These are phyloP conservation scores for Musa beccarii DNA, from an alignment of 176 grass and related monocot species.

Conservation along the genomic window DNA sequence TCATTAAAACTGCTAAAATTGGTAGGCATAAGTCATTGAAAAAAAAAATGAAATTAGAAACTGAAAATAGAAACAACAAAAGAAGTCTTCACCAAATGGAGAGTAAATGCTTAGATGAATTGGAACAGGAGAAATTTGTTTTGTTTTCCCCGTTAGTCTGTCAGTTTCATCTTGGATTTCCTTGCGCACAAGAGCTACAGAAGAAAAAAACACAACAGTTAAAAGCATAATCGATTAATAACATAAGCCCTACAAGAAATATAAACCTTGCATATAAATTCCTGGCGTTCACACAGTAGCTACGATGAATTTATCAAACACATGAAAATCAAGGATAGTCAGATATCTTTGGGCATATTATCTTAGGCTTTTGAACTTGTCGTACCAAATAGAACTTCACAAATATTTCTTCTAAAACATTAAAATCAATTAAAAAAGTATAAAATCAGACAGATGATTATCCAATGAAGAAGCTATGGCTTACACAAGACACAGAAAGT, in stretches of 20 bases:
- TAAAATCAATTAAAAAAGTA: too few relatives aligned
- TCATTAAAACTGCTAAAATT: neutral
- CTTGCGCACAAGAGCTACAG: slow-evolving; percentile 67
- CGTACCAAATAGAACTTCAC: too few relatives aligned
- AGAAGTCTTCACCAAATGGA: slow-evolving; percentile 42
- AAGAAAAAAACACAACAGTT: slow-evolving; percentile 2
- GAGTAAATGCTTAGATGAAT: slow-evolving; percentile 99
- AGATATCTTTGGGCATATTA: too few relatives aligned
- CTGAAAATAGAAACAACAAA: neutral
- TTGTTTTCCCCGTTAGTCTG: slow-evolving; percentile 67
- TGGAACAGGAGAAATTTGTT: slow-evolving; percentile 90
- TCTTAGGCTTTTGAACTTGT: too few relatives aligned
- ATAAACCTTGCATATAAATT: too few relatives aligned
- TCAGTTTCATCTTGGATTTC: slow-evolving; percentile 96
- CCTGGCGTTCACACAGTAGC: neutral
- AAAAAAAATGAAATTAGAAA: neutral
- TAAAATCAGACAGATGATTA: too few relatives aligned
- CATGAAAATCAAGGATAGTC: too few relatives aligned
- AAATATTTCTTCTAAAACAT: too few relatives aligned
- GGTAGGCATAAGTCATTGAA: neutral
- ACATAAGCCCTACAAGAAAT: too few relatives aligned
- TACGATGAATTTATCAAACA: neutral
- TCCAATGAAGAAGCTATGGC: too few relatives aligned
- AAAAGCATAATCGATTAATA: too few relatives aligned
- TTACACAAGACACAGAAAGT: too few relatives aligned